Percentiles rank a stretch among this genome's conserved stretches.
Conservation (phyloP, 768 basidiomycete genomes). For the Cantharellus anzutake region DNA sequence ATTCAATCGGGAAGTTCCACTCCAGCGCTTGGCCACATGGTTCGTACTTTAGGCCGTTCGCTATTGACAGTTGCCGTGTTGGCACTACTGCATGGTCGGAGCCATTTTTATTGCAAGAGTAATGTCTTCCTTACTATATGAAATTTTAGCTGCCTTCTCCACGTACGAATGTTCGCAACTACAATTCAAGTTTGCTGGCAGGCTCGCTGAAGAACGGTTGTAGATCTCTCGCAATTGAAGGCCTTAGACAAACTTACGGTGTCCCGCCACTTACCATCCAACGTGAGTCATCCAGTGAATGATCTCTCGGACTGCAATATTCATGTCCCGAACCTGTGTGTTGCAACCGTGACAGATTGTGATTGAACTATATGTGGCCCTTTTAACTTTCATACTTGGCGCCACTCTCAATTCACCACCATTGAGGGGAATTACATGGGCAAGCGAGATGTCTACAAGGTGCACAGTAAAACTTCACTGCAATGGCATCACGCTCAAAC, state of each 20-base stretch:
- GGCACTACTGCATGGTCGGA: not conserved
- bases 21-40: no score
- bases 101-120: not conserved
- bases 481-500: not conserved
- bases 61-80: not conserved
- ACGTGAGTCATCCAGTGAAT: not conserved
- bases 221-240: slow-evolving; percentile 37
- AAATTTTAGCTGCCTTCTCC: not conserved
- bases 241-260: slow-evolving; percentile 39
- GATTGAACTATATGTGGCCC: slow-evolving; percentile 40
- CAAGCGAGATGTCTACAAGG: slow-evolving; percentile 75
- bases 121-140: not conserved
- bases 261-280: not conserved
- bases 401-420: slow-evolving; percentile 48
- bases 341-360: not conserved
- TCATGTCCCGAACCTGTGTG: not conserved
- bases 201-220: not conserved
- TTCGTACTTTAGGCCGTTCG: not conserved
- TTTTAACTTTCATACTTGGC: slow-evolving; percentile 52
- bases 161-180: not conserved
- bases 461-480: slow-evolving; percentile 14
- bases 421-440: slow-evolving; percentile 72
- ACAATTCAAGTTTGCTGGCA: not conserved
- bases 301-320: not conserved
- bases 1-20: no score